Conservation (phyloP, 106 monocot species). For the Apostasia shenzhenica region DNA sequence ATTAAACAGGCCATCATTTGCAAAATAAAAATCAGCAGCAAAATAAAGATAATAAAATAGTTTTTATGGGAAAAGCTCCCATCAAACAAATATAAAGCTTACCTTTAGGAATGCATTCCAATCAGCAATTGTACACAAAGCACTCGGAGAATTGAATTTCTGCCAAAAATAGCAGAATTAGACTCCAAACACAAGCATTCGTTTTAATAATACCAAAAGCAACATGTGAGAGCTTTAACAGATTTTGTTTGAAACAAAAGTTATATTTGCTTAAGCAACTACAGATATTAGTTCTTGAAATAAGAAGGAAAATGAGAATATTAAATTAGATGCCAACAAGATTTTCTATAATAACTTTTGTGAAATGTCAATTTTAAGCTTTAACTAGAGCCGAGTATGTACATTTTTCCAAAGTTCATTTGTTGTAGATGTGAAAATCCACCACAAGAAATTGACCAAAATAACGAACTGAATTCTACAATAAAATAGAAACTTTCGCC, state of each 20-base stretch:
- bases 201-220: background rate
- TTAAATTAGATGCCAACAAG: background rate
- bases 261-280: background rate
- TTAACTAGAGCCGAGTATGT: no score
- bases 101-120: constrained; percentile 89
- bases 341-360: no score
- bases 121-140: constrained; percentile 60
- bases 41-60: no score
- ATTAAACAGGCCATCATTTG: no score
- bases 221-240: background rate
- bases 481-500: no score
- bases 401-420: no score
- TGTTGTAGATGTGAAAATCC: no score
- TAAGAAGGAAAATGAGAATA: background rate
- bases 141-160: constrained; percentile 94
- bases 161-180: constrained; percentile 25
- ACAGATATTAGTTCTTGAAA: background rate
- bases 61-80: background rate
- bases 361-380: no score
- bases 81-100: background rate
- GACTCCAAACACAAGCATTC: background rate
- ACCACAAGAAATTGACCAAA: no score
- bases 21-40: no score
- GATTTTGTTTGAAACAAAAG: background rate
- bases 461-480: no score